Conservation (phyloP, 2,329 filamentous ascomycete genomes). For the Fusarium proliferatum region DNA sequence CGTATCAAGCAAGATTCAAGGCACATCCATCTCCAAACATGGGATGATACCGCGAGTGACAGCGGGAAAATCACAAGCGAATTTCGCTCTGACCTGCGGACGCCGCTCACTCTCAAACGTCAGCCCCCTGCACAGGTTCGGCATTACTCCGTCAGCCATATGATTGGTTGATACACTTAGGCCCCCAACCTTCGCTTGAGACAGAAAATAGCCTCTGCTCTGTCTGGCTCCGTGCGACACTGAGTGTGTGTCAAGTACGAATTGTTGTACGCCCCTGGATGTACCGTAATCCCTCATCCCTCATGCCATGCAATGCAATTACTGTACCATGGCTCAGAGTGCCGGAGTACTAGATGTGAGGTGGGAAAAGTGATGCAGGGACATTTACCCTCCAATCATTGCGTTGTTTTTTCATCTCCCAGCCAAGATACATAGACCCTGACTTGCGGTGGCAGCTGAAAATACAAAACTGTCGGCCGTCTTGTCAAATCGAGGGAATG, state of each 20-base stretch:
- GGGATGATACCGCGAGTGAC: slow-evolving; percentile 16
- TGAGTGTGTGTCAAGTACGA: neutral
- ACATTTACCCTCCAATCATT: slow-evolving; percentile 45
- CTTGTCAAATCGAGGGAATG: slow-evolving; percentile 24
- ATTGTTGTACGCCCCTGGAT: neutral
- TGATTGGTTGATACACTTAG: slow-evolving; percentile 15
- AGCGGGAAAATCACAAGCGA: slow-evolving; percentile 30
- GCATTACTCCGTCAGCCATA: slow-evolving; percentile 9
- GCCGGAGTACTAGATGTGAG: slow-evolving; percentile 19
- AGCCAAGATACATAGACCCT: slow-evolving; percentile 7
- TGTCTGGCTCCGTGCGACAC: neutral
- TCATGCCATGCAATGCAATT: slow-evolving; percentile 12
- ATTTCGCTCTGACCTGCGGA: slow-evolving; percentile 26
- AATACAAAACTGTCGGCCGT: slow-evolving; percentile 2
- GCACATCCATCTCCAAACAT: slow-evolving; percentile 8
- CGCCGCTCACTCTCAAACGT: slow-evolving; percentile 18
- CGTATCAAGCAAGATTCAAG: slow-evolving; percentile 16
- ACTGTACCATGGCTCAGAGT: neutral
- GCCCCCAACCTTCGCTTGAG: slow-evolving; percentile 9
- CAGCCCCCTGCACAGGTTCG: slow-evolving; percentile 28
- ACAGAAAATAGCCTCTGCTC: slow-evolving; percentile 7
- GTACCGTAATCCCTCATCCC: slow-evolving; percentile 4
- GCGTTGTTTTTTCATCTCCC: neutral
- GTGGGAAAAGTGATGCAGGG: slow-evolving; percentile 12
- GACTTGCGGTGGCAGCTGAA: slow-evolving; percentile 13